Conservation (phyloP, 108 stramenopile genomes). For the Mediolabrus comicus region DNA sequence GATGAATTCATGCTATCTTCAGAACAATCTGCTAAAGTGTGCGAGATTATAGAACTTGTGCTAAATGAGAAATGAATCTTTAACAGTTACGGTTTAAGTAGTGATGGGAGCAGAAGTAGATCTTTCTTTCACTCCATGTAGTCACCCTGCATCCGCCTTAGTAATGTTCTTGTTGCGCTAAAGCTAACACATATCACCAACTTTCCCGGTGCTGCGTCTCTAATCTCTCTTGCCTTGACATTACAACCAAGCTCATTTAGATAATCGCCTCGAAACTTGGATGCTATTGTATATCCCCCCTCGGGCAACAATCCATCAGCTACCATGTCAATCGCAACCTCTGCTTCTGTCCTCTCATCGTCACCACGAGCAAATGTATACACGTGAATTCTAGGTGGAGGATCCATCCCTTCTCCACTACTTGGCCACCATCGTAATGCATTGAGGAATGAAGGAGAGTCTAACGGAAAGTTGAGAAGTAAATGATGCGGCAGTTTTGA, state of each 20-base stretch:
- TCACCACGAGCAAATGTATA: conserved; percentile 76
- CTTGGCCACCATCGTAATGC: conserved; percentile 79
- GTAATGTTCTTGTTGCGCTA: conserved; percentile 56
- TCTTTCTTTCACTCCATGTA: not conserved
- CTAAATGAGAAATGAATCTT: not conserved
- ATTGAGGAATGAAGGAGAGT: conserved; percentile 64
- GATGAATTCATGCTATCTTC: not conserved
- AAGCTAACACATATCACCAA: conserved; percentile 86
- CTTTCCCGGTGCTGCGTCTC: conserved; percentile 88
- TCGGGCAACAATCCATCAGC: conserved; percentile 65
- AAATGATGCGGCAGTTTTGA: conserved; percentile 71
- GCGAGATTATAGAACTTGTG: conserved; percentile 6
- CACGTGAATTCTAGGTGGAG: conserved; percentile 61
- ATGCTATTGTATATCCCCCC: conserved; percentile 39
- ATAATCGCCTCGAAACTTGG: conserved; percentile 54
- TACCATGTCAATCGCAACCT: conserved; percentile 68
- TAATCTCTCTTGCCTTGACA: conserved; percentile 62
- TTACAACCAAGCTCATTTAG: conserved; percentile 67
- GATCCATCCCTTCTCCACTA: conserved; percentile 15
- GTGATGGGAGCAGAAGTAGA: not conserved
- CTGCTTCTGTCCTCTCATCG: conserved; percentile 39
- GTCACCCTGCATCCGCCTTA: conserved; percentile 79
- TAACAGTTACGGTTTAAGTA: not conserved
- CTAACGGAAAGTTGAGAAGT: conserved; percentile 79
- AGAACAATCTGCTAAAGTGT: not conserved